Evolutionary conservation across 2,329 filamentous ascomycete species (phyloP).

Genomic region (Claviceps sp.): DNA sequence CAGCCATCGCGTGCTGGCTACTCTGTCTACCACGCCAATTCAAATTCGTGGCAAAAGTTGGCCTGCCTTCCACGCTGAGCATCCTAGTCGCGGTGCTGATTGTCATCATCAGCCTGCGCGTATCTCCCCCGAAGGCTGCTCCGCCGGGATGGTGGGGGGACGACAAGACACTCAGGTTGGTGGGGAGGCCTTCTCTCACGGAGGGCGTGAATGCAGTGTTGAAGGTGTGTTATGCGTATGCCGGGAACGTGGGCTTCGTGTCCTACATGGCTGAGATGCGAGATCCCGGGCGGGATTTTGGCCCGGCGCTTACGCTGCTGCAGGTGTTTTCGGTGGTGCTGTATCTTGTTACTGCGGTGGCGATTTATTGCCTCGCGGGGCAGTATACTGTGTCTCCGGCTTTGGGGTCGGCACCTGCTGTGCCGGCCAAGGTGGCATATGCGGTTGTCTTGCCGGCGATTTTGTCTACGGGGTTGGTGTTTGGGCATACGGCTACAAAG

Average conservation of each 20-base stretch:
- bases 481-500: constrained; percentile 9
- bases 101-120: constrained; percentile 23
- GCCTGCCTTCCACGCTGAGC: constrained; percentile 20
- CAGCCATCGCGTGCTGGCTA: constrained; percentile 24
- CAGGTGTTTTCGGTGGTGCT: constrained; percentile 20
- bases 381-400: constrained; percentile 20
- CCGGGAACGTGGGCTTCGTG: constrained; percentile 25
- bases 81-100: constrained; percentile 22
- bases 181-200: constrained; percentile 18
- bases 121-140: constrained; percentile 17
- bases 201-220: constrained; percentile 20
- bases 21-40: constrained; percentile 58
- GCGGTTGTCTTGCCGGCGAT: constrained; percentile 18
- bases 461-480: constrained; percentile 20
- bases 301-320: constrained; percentile 17
- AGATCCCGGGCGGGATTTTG: constrained; percentile 19
- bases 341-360: constrained; percentile 19
- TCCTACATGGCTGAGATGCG: constrained; percentile 22
- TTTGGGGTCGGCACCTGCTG: constrained; percentile 18
- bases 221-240: constrained; percentile 23
- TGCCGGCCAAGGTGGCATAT: constrained; percentile 20
- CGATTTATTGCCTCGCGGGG: constrained; percentile 19
- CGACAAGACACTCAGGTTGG: constrained; percentile 16
- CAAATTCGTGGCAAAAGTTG: constrained; percentile 36
- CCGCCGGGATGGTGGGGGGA: constrained; percentile 10